Evolutionary conservation across 768 basidiomycete genomes (phyloP).

Genomic region (Leccinellum albellum): DNA sequence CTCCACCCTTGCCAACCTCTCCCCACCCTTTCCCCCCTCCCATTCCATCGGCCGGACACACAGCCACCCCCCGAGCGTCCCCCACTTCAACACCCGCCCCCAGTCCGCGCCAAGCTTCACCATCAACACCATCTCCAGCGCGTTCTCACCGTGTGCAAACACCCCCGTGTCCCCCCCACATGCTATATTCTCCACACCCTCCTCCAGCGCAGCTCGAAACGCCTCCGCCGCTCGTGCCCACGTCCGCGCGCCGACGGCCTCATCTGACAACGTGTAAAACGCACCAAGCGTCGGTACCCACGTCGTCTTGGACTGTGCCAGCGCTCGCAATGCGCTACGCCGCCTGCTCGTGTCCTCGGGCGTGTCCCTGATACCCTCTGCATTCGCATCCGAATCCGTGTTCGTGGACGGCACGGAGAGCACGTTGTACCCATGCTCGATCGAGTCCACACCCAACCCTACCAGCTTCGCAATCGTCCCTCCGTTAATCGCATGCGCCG

Average conservation of each 20-base stretch:
- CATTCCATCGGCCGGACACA: slow-evolving; percentile 47
- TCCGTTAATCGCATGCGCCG: slow-evolving; percentile 46
- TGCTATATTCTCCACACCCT: slow-evolving; percentile 46
- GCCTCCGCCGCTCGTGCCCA: slow-evolving; percentile 40
- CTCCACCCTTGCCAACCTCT: slow-evolving; percentile 25
- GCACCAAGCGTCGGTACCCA: slow-evolving; percentile 62
- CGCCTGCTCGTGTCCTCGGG: slow-evolving; percentile 6
- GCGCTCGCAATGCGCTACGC: slow-evolving; percentile 15
- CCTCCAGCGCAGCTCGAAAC: slow-evolving; percentile 45
- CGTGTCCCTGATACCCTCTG: neutral
- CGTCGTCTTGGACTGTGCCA: slow-evolving; percentile 29
- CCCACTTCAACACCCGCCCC: slow-evolving; percentile 53
- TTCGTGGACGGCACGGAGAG: neutral
- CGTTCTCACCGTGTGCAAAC: slow-evolving; percentile 59
- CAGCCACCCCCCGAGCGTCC: slow-evolving; percentile 56
- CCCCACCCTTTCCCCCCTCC: slow-evolving; percentile 34
- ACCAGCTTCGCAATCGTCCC: slow-evolving; percentile 33
- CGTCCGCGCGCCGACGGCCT: slow-evolving; percentile 4
- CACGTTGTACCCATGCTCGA: slow-evolving; percentile 52
- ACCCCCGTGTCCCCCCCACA: slow-evolving; percentile 66
- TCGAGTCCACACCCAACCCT: slow-evolving; percentile 39
- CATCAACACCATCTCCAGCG: slow-evolving; percentile 61
- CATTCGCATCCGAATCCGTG: neutral
- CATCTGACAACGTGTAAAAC: slow-evolving; percentile 35
- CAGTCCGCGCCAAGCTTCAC: slow-evolving; percentile 50